Evolutionary conservation across 495 filamentous ascomycete genomes (phyloP), one percentile per base, ranked within the genome.

Genomic region (Lophiotrema nucula): DNA sequence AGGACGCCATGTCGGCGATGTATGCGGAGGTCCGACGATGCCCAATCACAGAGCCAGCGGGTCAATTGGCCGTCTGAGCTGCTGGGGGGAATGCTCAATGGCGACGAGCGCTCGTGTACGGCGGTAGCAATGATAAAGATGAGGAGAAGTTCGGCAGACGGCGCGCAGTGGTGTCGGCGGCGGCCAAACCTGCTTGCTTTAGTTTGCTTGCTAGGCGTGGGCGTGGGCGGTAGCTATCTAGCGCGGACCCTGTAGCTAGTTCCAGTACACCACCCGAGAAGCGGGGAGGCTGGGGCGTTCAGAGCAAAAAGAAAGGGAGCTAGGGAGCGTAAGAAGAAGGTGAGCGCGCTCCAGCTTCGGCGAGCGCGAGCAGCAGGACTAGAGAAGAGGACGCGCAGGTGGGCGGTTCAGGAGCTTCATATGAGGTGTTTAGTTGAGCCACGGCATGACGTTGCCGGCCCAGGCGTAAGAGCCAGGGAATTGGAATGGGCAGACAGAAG

Each of bases 1-100:
- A 37, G 12, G 44, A n/a, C 1, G 58, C 43, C 50, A 56, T 51
- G 33, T 24, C 38, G 24, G 51, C 31, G 4, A 43, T 21, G 39
- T 35, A n/a, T 8, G 31, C 31, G 8, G 31, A 8, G 31, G 31
- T 8, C 31, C 31, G 8, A n/a, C 31, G n/a, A n/a, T n/a, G 31
- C 31, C 31, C 31, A 35, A 35, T 43, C 11, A 21, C 10, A 43
- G 8, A 6, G 10, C 10, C 10, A 43, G 39, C 39, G 11, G 39
- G 39, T 21, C 39, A 43, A 43, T 43, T 43, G 39, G 19, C 19
- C 19, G 39, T 43, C 39, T 43, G 10, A 18, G 39, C 18, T 10
- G 39, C 10, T 13, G 39, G 10, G 19, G 39, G 39, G 8, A 21
- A 21, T 8, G 39, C 10, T 11, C 39, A 18, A 12, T 8, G 6